Percentiles rank a stretch among this genome's conserved stretches.
Conservation (phyloP, 1,284 basidiomycete genomes). For the Ustilago lituana region DNA sequence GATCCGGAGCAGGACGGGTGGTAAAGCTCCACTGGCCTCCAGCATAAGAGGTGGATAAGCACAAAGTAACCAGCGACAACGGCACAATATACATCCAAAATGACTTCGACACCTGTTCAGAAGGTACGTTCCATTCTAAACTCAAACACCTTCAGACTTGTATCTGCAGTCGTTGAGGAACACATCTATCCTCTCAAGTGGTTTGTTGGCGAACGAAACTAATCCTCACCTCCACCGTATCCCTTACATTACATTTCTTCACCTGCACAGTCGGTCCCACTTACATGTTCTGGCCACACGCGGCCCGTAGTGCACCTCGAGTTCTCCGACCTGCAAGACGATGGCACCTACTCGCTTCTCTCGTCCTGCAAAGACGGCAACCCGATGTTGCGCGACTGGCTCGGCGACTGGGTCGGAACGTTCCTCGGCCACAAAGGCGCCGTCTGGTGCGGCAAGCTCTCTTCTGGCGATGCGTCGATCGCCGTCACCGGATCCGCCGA, state of each 20-base stretch:
- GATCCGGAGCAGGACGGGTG: too few relatives aligned
- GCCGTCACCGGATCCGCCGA: conserved; percentile 95
- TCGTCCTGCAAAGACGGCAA: conserved; percentile 67
- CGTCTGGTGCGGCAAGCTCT: conserved; percentile 95
- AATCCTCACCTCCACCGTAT: too few relatives aligned
- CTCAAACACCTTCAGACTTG: too few relatives aligned
- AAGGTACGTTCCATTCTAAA: conserved; percentile 22
- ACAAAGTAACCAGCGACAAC: too few relatives aligned
- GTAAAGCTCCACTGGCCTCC: too few relatives aligned
- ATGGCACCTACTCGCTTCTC: conserved; percentile 68
- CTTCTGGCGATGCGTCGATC: conserved; percentile 73
- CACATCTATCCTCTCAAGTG: too few relatives aligned
- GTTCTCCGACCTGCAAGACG: conserved; percentile 80
- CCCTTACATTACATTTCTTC: too few relatives aligned
- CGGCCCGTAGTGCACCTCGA: conserved; percentile 91
- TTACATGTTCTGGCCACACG: conserved; percentile 72
- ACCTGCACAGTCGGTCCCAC: conserved; percentile 66
- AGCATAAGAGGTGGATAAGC: too few relatives aligned
- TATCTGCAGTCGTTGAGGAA: too few relatives aligned
- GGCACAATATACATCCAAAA: background rate
- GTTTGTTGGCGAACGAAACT: too few relatives aligned
- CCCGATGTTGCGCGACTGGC: conserved; percentile 66
- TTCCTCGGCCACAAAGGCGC: conserved; percentile 98
- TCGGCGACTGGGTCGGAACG: conserved; percentile 98
- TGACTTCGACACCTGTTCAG: conserved; percentile 38